Evolutionary conservation across 345 rosid species (phyloP).

Genomic region (Raphanus sativus): DNA sequence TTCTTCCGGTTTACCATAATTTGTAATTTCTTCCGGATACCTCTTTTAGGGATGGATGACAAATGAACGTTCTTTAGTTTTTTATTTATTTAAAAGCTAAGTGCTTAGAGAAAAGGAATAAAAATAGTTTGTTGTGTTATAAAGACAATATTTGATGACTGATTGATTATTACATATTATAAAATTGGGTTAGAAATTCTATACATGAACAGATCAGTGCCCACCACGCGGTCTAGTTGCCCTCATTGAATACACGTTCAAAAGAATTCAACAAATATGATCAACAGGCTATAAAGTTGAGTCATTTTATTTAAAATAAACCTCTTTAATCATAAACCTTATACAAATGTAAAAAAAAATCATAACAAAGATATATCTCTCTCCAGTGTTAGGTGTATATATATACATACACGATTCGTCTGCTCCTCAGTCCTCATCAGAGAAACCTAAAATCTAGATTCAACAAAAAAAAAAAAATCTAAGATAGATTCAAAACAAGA

Average conservation of each 20-base stretch:
- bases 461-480: not conserved
- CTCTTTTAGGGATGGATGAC: too few relatives aligned
- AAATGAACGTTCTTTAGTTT: too few relatives aligned
- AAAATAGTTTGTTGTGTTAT: too few relatives aligned
- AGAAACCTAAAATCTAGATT: slow-evolving; percentile 1
- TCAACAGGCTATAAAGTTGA: slow-evolving; percentile 4
- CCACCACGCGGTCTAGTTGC: slow-evolving; percentile 23
- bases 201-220: not conserved
- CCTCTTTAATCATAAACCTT: not conserved
- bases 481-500: not conserved
- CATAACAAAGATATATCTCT: not conserved
- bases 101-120: too few relatives aligned
- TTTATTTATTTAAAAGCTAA: too few relatives aligned
- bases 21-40: too few relatives aligned
- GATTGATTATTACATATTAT: not conserved
- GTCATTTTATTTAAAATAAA: not conserved
- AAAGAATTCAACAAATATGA: slow-evolving; percentile 4
- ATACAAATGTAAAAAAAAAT: not conserved
- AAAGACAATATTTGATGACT: not conserved
- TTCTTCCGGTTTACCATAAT: too few relatives aligned
- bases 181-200: not conserved
- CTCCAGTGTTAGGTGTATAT: not conserved
- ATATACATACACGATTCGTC: not conserved
- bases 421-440: not conserved
- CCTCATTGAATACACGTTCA: slow-evolving; percentile 22